Evolutionary conservation across 441 rosid species (phyloP).

Genomic region (Flueggea neowawraea): DNA sequence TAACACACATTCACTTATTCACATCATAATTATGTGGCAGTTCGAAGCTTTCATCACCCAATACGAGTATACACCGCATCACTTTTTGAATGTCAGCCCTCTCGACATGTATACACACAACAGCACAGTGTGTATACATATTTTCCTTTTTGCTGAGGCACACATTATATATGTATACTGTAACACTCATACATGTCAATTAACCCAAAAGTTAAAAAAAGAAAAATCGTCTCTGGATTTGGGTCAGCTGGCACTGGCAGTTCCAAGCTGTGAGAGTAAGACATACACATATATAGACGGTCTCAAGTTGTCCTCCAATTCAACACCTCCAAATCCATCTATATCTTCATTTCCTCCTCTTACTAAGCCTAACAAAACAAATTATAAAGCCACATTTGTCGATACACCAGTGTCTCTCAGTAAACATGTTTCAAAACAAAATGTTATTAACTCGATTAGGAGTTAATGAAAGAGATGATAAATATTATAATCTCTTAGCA

Average conservation of each 20-base stretch:
- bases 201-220: background rate
- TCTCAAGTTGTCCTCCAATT: conserved; percentile 28
- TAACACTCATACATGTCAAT: no score
- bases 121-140: background rate
- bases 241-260: no score
- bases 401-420: no score
- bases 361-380: conserved; percentile 13
- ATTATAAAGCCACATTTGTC: no score
- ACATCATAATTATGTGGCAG: conserved; percentile 15
- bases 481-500: no score
- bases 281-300: conserved; percentile 11
- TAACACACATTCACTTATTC: no score
- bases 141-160: conserved; percentile 10
- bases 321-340: conserved; percentile 24
- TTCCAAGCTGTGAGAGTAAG: background rate
- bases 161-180: background rate
- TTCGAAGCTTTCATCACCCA: conserved; percentile 26
- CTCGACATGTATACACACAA: conserved; percentile 7
- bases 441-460: no score
- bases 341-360: conserved; percentile 27
- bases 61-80: conserved; percentile 19
- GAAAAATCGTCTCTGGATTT: conserved; percentile 1
- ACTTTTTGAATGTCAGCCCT: conserved; percentile 29
- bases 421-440: no score
- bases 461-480: no score